phyloP scores from a whole-genome alignment of 805 yeast species.

The Saturnispora quitensis region DNA sequence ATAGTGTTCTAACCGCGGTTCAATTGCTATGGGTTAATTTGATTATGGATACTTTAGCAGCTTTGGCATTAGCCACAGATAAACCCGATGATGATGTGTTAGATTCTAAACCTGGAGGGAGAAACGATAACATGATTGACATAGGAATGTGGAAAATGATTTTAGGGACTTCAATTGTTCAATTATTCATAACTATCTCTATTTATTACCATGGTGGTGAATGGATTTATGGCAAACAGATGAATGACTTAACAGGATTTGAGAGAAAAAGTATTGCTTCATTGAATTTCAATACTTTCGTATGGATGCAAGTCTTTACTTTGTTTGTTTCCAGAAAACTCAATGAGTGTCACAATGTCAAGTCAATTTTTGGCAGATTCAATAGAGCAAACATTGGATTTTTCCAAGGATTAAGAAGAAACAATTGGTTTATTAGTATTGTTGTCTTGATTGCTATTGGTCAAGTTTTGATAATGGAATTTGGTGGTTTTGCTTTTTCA shows the following conservation, averaged over 20 bases:
- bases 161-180: constrained; percentile 73
- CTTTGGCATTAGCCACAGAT: constrained; percentile 94
- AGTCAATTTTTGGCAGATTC: constrained; percentile 56
- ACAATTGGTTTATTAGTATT: constrained; percentile 72
- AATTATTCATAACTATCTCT: constrained; percentile 68
- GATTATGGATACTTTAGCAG: constrained; percentile 98
- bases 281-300: constrained; percentile 90
- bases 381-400: constrained; percentile 65
- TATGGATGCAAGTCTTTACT: constrained; percentile 96
- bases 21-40: constrained; percentile 95
- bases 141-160: constrained; percentile 99
- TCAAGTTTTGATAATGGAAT: constrained; percentile 88
- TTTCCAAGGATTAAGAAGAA: constrained; percentile 71
- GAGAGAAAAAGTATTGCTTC: constrained; percentile 60
- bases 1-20: constrained; percentile 91
- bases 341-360: constrained; percentile 55
- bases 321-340: constrained; percentile 83
- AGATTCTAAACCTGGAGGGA: constrained; percentile 75
- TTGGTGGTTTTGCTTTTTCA: constrained; percentile 94
- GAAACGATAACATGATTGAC: constrained; percentile 69
- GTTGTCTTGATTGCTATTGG: constrained; percentile 67
- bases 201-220: constrained; percentile 70
- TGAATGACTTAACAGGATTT: constrained; percentile 26
- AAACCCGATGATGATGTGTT: constrained; percentile 81
- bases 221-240: constrained; percentile 39